phyloP scores from a whole-genome alignment of 2,329 filamentous ascomycete genomes.

The Claviceps purpurea region DNA sequence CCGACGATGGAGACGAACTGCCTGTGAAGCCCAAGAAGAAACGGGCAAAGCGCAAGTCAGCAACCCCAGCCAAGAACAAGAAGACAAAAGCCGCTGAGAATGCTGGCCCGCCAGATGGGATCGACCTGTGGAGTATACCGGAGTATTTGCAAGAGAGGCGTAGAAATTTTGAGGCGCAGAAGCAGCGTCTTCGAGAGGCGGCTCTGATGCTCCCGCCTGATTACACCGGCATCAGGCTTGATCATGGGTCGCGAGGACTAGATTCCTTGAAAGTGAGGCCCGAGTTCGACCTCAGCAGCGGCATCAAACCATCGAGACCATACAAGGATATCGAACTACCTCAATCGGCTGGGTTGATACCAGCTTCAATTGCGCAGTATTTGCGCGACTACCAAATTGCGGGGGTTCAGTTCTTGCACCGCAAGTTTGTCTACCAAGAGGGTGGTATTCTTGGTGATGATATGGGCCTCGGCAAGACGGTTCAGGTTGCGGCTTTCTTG shows the following conservation, averaged over 20 bases:
- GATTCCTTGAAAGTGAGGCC: slow-evolving; percentile 51
- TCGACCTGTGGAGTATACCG: slow-evolving; percentile 48
- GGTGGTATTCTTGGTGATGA: slow-evolving; percentile 90
- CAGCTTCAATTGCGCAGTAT: slow-evolving; percentile 81
- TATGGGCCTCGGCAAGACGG: slow-evolving; percentile 95
- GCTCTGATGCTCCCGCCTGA: slow-evolving; percentile 66
- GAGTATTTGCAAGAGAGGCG: slow-evolving; percentile 61
- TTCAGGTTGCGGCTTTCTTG: slow-evolving; percentile 88
- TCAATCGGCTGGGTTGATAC: slow-evolving; percentile 68
- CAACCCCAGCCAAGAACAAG: slow-evolving; percentile 11
- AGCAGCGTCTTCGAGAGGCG: slow-evolving; percentile 45
- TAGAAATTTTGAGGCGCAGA: slow-evolving; percentile 51
- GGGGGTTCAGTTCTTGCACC: slow-evolving; percentile 74
- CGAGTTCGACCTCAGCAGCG: slow-evolving; percentile 40
- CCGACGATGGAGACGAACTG: slow-evolving; percentile 45
- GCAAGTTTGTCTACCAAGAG: slow-evolving; percentile 79
- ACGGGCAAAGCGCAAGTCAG: slow-evolving; percentile 17
- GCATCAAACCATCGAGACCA: slow-evolving; percentile 49
- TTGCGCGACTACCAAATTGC: slow-evolving; percentile 83
- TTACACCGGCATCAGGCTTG: slow-evolving; percentile 62
- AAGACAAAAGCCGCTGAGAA: slow-evolving; percentile 15
- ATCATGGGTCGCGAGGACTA: slow-evolving; percentile 21
- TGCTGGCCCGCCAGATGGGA: slow-evolving; percentile 26
- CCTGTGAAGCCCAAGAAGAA: slow-evolving; percentile 40
- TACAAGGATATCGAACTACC: slow-evolving; percentile 66